Conservation (phyloP, 2,329 filamentous ascomycete species). For the Lachnum nothofagi region DNA sequence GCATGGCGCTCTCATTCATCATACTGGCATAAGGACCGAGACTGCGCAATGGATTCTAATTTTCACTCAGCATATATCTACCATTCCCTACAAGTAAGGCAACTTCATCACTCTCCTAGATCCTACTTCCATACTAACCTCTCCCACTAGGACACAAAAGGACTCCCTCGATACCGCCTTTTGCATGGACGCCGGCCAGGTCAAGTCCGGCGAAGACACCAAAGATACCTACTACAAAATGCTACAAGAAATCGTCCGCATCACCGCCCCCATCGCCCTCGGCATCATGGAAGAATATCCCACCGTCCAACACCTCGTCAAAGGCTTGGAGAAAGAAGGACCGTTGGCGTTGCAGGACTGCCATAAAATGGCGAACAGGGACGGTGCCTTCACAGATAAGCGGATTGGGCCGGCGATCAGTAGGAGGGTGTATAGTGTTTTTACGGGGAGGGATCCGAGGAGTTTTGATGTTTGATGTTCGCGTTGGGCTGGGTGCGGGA, state of each 20-base stretch:
- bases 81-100: constrained; percentile 62
- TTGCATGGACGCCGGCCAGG: constrained; percentile 75
- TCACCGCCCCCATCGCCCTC: constrained; percentile 68
- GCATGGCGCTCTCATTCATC: constrained; percentile 64
- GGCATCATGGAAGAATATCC: constrained; percentile 60
- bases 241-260: constrained; percentile 68
- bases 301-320: constrained; percentile 53
- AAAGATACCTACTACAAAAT: constrained; percentile 67
- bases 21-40: constrained; percentile 55
- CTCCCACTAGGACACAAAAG: constrained; percentile 33
- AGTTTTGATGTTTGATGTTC: constrained; percentile 22
- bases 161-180: constrained; percentile 55
- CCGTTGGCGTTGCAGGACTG: constrained; percentile 59
- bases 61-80: constrained; percentile 75
- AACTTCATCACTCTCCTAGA: not conserved
- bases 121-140: not conserved
- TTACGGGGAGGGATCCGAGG: constrained; percentile 48
- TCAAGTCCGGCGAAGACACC: constrained; percentile 61
- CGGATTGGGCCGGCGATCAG: constrained; percentile 55
- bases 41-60: constrained; percentile 67
- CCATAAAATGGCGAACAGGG: constrained; percentile 50
- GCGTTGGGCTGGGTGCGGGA: not conserved
- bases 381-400: constrained; percentile 51
- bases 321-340: constrained; percentile 52
- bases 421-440: constrained; percentile 54